A percentile compares a stretch with the other conserved stretches of the same genome.
Conservation (phyloP, 352 stramenopile genomes). For the Phytophthora hibernalis region DNA sequence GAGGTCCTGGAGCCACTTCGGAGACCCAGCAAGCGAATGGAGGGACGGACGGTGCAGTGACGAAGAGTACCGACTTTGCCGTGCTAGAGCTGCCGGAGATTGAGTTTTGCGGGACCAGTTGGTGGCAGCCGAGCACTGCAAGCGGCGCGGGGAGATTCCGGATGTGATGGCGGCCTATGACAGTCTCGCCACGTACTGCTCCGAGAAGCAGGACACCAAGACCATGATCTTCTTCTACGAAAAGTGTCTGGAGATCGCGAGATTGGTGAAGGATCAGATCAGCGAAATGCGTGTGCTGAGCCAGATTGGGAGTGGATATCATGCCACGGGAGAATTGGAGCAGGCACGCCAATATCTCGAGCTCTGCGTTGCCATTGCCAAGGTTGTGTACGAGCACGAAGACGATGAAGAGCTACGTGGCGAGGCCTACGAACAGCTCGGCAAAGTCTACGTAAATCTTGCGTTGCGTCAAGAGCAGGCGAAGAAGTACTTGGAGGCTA, state of each 20-base stretch:
- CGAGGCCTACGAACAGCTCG: constrained; percentile 72
- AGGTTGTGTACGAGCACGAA: constrained; percentile 71
- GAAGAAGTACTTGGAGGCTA: constrained; percentile 51
- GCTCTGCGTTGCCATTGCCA: constrained; percentile 77
- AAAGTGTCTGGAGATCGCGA: constrained; percentile 92
- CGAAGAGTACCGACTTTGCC: constrained; percentile 3
- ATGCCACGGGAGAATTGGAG: constrained; percentile 71
- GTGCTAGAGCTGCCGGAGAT: constrained; percentile 66
- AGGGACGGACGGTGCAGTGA: constrained; percentile 2
- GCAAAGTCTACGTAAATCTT: constrained; percentile 79
- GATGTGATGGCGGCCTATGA: constrained; percentile 90
- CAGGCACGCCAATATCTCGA: constrained; percentile 86
- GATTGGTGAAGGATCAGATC: constrained; percentile 85
- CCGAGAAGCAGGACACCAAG: constrained; percentile 81
- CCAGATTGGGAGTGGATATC: constrained; percentile 86
- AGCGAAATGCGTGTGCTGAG: constrained; percentile 90
- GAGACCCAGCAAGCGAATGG: constrained; percentile 6
- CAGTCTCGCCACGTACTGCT: constrained; percentile 74
- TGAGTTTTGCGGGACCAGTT: constrained; percentile 91
- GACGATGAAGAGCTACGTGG: constrained; percentile 63
- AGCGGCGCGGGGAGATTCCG: constrained; percentile 86
- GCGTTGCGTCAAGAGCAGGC: constrained; percentile 55
- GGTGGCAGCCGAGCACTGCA: constrained; percentile 86
- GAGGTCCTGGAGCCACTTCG: constrained; percentile 7
- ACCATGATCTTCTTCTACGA: constrained; percentile 95